Evolutionary conservation across 2,329 filamentous ascomycete genomes (phyloP), one percentile per base, ranked within the genome.

Genomic region (Cladosporium oxysporum): DNA sequence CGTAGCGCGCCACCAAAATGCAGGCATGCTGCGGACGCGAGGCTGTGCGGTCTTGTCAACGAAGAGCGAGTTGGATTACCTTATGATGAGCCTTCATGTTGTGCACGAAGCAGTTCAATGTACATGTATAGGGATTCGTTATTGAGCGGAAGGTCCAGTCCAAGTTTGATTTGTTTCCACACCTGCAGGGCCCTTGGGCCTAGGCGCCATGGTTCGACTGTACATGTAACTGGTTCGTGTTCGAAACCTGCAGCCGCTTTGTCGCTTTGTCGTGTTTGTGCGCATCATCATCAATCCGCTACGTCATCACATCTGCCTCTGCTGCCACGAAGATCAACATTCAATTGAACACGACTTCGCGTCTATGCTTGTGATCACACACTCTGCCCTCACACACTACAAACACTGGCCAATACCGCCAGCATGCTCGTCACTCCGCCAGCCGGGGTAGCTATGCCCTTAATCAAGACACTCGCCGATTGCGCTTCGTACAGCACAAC

Each of bases 401-500:
- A 29, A 47, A 47, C n/a, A 47, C 3, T 47, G 41, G 41, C 52
- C 28, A 55, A 55, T 12, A 33, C 3, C 52, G 28, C 18, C 52
- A 55, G n/a, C 52, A 68, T 68, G 62, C 68, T 65, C n/a, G 62
- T 69, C 50, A 49, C 66, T 26, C 58, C 66, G 5, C 58, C 64
- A 18, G 58, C 44, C 41, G 64, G 59, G 47, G 44, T 67, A 31
- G 62, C 68, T 6, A 53, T 71, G 44, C 69, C 69, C 31, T 78
- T 83, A n/a, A 80, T 97, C 70, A 85, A 86, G 69, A 84, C 86
- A 44, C 81, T 95, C 14, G 80, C 84, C 69, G 92, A 96, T 70
- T 94, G 91, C 78, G 87, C 90, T 71, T 88, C 93, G 77, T 96
- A 88, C 78, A 81, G 83, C 70, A 87, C 87, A 73, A 91, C 91